phyloP scores from a whole-genome alignment of 2,329 filamentous ascomycete species.

The Fusarium brevicatenulatum region DNA sequence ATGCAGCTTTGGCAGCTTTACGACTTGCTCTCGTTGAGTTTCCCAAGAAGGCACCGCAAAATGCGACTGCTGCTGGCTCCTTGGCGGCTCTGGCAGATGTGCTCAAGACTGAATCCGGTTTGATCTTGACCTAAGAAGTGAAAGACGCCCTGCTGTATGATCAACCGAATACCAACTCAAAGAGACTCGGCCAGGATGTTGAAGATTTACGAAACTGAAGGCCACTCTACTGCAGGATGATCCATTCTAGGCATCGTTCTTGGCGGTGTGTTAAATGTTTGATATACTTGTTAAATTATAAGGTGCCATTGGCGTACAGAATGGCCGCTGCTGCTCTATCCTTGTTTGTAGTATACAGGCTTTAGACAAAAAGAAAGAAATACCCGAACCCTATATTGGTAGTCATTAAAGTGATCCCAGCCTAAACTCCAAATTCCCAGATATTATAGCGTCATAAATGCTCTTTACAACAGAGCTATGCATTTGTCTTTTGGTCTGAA shows the following conservation, averaged over 20 bases:
- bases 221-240: conserved; percentile 2
- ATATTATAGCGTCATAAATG: conserved; percentile 25
- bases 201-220: conserved; percentile 19
- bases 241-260: conserved; percentile 5
- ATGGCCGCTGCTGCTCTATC: conserved; percentile 25
- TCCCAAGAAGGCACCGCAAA: conserved; percentile 63
- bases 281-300: conserved; percentile 39
- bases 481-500: neutral
- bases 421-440: conserved; percentile 37
- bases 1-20: conserved; percentile 76
- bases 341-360: conserved; percentile 43
- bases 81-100: conserved; percentile 65
- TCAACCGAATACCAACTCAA: neutral
- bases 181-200: conserved; percentile 11
- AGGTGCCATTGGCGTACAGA: conserved; percentile 18
- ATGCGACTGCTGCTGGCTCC: conserved; percentile 61
- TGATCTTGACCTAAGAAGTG: conserved; percentile 54
- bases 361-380: conserved; percentile 25
- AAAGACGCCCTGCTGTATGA: neutral
- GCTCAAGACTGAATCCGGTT: conserved; percentile 60
- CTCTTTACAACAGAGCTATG: conserved; percentile 3
- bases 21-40: conserved; percentile 78
- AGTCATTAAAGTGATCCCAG: conserved; percentile 23
- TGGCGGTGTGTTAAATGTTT: conserved; percentile 32
- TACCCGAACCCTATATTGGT: conserved; percentile 13